phyloP scores from a whole-genome alignment of 139 green algal genomes.

The Chara braunii region DNA sequence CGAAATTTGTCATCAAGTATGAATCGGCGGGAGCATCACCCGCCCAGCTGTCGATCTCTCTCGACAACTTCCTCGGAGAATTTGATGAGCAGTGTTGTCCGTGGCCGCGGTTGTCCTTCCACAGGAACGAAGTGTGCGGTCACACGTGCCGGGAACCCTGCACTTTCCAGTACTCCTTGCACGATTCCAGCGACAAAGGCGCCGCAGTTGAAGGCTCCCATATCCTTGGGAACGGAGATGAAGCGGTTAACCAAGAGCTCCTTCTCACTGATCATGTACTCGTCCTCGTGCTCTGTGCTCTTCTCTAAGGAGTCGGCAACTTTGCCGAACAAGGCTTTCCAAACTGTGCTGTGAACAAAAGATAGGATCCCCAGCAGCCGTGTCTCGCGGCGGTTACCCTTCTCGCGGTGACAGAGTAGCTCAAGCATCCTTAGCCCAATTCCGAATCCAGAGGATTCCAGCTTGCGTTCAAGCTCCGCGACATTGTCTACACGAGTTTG shows the following conservation, averaged over 20 bases:
- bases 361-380: slow-evolving; percentile 79
- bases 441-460: slow-evolving; percentile 73
- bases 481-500: slow-evolving; percentile 75
- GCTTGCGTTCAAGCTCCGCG: slow-evolving; percentile 78
- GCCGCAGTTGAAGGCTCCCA: slow-evolving; percentile 79
- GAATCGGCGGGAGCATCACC: too few relatives aligned
- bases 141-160: slow-evolving; percentile 67
- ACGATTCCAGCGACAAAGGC: slow-evolving; percentile 87
- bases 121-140: slow-evolving; percentile 35
- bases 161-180: slow-evolving; percentile 72
- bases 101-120: slow-evolving; percentile 24
- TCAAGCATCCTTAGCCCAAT: slow-evolving; percentile 82
- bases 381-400: slow-evolving; percentile 54
- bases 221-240: slow-evolving; percentile 85
- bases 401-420: slow-evolving; percentile 73
- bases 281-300: slow-evolving; percentile 78
- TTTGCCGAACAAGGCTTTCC: slow-evolving; percentile 87
- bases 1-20: too few relatives aligned
- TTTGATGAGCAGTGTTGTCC: slow-evolving; percentile 42
- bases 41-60: too few relatives aligned
- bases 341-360: slow-evolving; percentile 83
- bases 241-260: slow-evolving; percentile 79
- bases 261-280: slow-evolving; percentile 93
- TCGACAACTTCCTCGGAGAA: slow-evolving; percentile 34
- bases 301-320: slow-evolving; percentile 90